Percentiles rank a stretch among this genome's conserved stretches.
Conservation (phyloP, 371 early-diverging fungal species). For the Mucor piriformis region DNA sequence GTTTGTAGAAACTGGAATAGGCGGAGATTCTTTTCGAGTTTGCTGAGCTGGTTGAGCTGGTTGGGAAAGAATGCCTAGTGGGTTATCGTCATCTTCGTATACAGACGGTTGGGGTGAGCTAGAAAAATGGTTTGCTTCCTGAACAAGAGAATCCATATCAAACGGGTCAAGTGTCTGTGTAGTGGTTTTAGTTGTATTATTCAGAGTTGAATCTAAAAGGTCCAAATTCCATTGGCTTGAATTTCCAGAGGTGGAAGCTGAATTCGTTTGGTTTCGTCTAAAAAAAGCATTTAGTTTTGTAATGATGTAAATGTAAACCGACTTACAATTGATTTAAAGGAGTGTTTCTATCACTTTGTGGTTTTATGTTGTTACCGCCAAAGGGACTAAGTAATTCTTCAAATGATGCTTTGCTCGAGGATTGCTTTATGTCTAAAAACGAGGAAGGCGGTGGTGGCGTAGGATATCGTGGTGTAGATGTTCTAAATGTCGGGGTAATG, state of each 20-base stretch:
- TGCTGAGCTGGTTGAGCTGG: slow-evolving; percentile 20
- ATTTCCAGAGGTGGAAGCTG: slow-evolving; percentile 15
- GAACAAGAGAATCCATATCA: slow-evolving; percentile 32
- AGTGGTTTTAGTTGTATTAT: slow-evolving; percentile 5
- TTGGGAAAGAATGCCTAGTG: slow-evolving; percentile 43
- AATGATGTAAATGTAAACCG: neutral
- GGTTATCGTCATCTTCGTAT: slow-evolving; percentile 41
- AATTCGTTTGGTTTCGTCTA: slow-evolving; percentile 29
- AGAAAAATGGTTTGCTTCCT: slow-evolving; percentile 3
- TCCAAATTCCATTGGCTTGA: slow-evolving; percentile 60
- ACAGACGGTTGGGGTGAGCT: slow-evolving; percentile 3
- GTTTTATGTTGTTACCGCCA: slow-evolving; percentile 21
- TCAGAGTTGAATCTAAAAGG: slow-evolving; percentile 38
- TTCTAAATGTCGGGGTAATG: neutral
- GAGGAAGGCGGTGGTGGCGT: slow-evolving; percentile 2
- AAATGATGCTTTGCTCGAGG: slow-evolving; percentile 21
- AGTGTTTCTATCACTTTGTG: slow-evolving; percentile 17
- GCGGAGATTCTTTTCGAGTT: slow-evolving; percentile 17
- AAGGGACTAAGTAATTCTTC: slow-evolving; percentile 44
- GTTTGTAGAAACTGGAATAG: neutral
- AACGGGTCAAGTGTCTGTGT: slow-evolving; percentile 40
- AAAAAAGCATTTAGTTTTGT: neutral
- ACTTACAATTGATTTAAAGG: slow-evolving; percentile 57
- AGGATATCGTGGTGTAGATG: neutral
- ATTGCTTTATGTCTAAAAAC: neutral